Evolutionary conservation across 2,329 filamentous ascomycete genomes (phyloP).

Genomic region (Fulvia fulva): DNA sequence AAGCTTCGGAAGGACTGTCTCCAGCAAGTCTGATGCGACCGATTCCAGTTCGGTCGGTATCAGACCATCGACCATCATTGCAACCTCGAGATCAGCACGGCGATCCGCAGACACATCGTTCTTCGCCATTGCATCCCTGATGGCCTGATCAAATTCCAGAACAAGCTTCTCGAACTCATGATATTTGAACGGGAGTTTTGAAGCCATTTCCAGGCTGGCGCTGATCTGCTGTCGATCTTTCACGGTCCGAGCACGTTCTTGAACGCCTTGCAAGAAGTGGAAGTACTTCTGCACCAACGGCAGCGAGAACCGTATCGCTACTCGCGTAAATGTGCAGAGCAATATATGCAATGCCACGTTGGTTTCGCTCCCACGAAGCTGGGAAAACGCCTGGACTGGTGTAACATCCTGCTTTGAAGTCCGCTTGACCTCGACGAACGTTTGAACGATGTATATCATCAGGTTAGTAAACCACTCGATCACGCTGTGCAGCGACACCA

Average conservation of each 20-base stretch:
- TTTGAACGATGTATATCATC: conserved; percentile 53
- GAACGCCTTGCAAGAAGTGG: conserved; percentile 16
- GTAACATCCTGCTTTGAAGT: conserved; percentile 1
- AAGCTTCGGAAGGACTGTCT: conserved; percentile 52
- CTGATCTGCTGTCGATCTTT: conserved; percentile 50
- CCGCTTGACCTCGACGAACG: conserved; percentile 44
- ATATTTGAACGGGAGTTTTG: conserved; percentile 46
- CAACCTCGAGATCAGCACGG: conserved; percentile 48
- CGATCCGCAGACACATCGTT: conserved; percentile 43
- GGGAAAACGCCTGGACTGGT: conserved; percentile 20
- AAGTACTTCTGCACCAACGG: conserved; percentile 51
- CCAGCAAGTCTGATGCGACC: conserved; percentile 47
- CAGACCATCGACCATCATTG: conserved; percentile 50
- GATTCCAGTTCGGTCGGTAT: conserved; percentile 50
- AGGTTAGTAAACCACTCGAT: conserved; percentile 74
- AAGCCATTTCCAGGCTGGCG: conserved; percentile 50
- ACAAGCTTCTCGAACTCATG: conserved; percentile 46
- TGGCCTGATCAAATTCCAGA: conserved; percentile 61
- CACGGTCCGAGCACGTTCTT: conserved; percentile 44
- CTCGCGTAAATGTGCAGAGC: conserved; percentile 69
- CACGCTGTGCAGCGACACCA: conserved; percentile 68
- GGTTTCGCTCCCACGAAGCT: conserved; percentile 16
- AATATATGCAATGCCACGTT: conserved; percentile 49
- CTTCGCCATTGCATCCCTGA: conserved; percentile 55
- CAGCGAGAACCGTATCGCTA: conserved; percentile 66